Evolutionary conservation across 805 yeast genomes (phyloP), one percentile per base, ranked within the genome.

Genomic region (Wickerhamomyces sydowiorum): DNA sequence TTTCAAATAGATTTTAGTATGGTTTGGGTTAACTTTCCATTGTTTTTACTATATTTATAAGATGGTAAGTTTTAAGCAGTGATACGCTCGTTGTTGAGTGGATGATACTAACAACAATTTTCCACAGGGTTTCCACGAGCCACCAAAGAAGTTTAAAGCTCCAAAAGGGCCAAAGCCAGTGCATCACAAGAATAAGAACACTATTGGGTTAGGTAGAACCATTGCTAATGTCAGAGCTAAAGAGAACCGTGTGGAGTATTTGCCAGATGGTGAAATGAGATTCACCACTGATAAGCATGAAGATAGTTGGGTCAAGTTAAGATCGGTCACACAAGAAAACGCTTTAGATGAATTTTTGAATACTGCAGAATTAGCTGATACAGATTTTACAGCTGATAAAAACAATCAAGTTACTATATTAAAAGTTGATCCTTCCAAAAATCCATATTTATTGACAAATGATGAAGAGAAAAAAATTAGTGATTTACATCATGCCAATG

Each of bases 361-460:
- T 57, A 91, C 97, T 7, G 99, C 99, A 1, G 96, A 88, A 62
- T 75, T 93, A 44, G 96, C 97, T 2, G 96, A 89, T 59, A 89
- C 91, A 18, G 98, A 93, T 66, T 93, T 93, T 66, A 81, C 96
- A 8, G 96, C 98, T 3, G 97, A 91, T 51, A 80, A 83, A 57
- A 74, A 80, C 44, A 80, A 83, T 36, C 86, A 83, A 51, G 90
- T 93, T 45, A 85, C 83, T 54, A 87, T 93, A 53, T 82, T 93
- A 52, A 78, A 82, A 57, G 81, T 86, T 45, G 87, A 86, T 40
- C 64, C 68, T 7, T 55, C 62, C 13, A 64, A 65, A 27, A 78
- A 78, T 52, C 84, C 81, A 8, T 78, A 75, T 46, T 56, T 87
- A 37, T 67, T 90, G 44, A 73, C 82, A 0, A 72, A 73, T 22